A percentile compares a stretch with the other conserved stretches of the same genome.
phyloP scores from a whole-genome alignment of 768 basidiomycete species.

The Phylloporus scabripes region DNA sequence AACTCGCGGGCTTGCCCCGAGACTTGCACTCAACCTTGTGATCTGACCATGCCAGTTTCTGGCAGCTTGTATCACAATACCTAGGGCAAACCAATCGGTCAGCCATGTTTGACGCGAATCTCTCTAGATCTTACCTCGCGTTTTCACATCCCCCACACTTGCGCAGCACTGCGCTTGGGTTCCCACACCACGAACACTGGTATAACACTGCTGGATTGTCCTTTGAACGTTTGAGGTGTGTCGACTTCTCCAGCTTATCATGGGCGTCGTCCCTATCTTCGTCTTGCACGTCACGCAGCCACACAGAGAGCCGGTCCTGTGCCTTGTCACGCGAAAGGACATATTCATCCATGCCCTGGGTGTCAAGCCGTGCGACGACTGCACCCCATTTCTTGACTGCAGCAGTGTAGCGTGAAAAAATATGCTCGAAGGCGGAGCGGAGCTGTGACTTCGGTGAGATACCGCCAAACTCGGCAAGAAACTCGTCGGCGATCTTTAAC shows the following conservation, averaged over 20 bases:
- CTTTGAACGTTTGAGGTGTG: slow-evolving; percentile 32
- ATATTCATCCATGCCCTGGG: slow-evolving; percentile 20
- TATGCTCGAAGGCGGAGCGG: slow-evolving; percentile 46
- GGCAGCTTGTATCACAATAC: slow-evolving; percentile 41
- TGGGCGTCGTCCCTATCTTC: slow-evolving; percentile 28
- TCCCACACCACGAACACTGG: slow-evolving; percentile 58
- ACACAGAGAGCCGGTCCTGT: slow-evolving; percentile 51
- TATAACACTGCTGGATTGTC: slow-evolving; percentile 41
- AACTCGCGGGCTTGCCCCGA: background rate
- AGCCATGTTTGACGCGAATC: slow-evolving; percentile 10
- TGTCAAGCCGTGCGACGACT: slow-evolving; percentile 35
- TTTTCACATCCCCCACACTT: slow-evolving; percentile 43
- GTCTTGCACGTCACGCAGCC: slow-evolving; percentile 44
- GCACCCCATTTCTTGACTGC: slow-evolving; percentile 44
- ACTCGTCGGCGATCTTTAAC: too few relatives aligned
- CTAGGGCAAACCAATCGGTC: slow-evolving; percentile 18
- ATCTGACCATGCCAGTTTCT: slow-evolving; percentile 36
- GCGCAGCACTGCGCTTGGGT: slow-evolving; percentile 48
- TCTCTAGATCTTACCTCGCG: slow-evolving; percentile 27
- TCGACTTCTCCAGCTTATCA: slow-evolving; percentile 15
- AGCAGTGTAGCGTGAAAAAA: slow-evolving; percentile 40
- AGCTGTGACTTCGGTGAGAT: slow-evolving; percentile 34
- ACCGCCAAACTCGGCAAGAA: slow-evolving; percentile 13
- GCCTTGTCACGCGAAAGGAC: slow-evolving; percentile 34
- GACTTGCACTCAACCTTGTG: slow-evolving; percentile 29